phyloP scores from a whole-genome alignment of 2,329 filamentous ascomycete species.

The Paecilomyces dactylethromorphus region DNA sequence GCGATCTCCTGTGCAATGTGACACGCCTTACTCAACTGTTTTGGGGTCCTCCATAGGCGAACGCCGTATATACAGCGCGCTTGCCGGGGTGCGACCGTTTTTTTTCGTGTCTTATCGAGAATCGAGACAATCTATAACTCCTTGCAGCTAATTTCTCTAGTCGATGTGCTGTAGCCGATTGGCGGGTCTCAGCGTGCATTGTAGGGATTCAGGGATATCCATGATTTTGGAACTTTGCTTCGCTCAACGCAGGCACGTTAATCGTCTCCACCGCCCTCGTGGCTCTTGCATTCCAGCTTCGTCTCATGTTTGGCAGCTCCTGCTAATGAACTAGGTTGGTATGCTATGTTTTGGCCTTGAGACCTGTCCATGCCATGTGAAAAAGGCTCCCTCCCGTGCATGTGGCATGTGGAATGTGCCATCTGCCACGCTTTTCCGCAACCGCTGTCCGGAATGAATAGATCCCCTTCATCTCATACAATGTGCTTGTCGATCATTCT shows the following conservation, averaged over 20 bases:
- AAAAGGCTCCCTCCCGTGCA: not conserved
- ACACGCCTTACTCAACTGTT: not conserved
- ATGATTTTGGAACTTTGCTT: not conserved
- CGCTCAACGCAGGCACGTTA: constrained; percentile 4
- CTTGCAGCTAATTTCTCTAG: not conserved
- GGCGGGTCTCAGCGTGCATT: not conserved
- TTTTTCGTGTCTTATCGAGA: not conserved
- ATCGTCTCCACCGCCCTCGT: not conserved
- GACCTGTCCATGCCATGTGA: not conserved
- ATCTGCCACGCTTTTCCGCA: not conserved
- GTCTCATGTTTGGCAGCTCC: not conserved
- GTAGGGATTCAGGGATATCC: not conserved
- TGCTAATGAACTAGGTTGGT: not conserved
- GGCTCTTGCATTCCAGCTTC: not conserved
- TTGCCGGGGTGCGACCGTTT: not conserved
- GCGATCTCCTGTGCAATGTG: not conserved
- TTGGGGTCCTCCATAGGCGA: not conserved
- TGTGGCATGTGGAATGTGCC: not conserved
- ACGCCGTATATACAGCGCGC: not conserved
- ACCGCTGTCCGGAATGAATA: not conserved
- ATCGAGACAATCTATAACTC: not conserved
- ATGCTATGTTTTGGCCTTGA: not conserved
- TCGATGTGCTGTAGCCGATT: not conserved
- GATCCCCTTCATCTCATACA: not conserved
- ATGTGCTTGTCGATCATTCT: not conserved